Conservation (phyloP, 73 alveolate genomes). For the Tetrahymena borealis region DNA sequence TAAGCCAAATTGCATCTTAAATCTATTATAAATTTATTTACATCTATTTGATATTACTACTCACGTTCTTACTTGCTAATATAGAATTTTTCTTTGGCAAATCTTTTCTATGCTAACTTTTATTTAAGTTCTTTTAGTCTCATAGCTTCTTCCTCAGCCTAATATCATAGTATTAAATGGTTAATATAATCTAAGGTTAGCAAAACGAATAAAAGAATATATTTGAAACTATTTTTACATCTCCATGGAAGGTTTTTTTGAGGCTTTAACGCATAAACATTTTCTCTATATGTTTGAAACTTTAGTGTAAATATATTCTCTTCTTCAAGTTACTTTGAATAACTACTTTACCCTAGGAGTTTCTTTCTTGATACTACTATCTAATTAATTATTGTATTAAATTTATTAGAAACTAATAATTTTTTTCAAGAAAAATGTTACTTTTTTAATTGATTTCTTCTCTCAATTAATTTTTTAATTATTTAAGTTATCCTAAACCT, state of each 20-base stretch:
- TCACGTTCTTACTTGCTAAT: not conserved
- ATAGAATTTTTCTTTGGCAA: not conserved
- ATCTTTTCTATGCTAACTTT: not conserved
- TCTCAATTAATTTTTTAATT: not conserved
- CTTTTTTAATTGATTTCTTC: not conserved
- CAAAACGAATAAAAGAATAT: not conserved
- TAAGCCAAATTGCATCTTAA: too few relatives aligned
- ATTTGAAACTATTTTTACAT: not conserved
- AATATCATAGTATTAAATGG: not conserved
- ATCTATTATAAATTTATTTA: not conserved
- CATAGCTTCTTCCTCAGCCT: not conserved
- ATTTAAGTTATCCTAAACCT: not conserved
- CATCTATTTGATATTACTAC: not conserved
- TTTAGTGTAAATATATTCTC: not conserved
- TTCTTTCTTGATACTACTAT: not conserved
- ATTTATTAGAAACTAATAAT: not conserved
- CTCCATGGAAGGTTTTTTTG: not conserved
- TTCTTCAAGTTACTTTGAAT: not conserved
- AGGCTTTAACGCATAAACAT: not conserved
- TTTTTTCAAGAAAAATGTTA: not conserved
- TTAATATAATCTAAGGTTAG: too few relatives aligned
- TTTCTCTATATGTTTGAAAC: not conserved
- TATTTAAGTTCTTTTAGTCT: not conserved
- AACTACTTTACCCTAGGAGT: not conserved
- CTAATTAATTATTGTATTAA: not conserved